Percentiles rank a stretch among this genome's conserved stretches.
Evolutionary conservation across 2,329 filamentous ascomycete genomes (phyloP).

Genomic region (Elsinoe necatrix): DNA sequence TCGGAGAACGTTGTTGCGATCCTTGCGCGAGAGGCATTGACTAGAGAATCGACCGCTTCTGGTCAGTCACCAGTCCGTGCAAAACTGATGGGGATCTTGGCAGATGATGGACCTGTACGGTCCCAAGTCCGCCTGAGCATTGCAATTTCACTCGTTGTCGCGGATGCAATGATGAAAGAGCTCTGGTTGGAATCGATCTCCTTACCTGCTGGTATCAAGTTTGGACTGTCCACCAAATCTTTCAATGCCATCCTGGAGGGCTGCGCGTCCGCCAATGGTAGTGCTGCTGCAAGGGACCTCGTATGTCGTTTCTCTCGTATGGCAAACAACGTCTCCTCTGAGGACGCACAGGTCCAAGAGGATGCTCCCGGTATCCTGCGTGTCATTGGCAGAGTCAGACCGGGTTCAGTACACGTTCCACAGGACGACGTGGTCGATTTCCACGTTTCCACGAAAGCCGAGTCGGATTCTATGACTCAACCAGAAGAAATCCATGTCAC

Average conservation of each 20-base stretch:
- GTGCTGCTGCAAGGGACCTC: slow-evolving; percentile 38
- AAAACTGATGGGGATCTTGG: not conserved
- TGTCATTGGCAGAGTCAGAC: not conserved
- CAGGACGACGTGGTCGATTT: not conserved
- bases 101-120: not conserved
- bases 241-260: slow-evolving; percentile 49
- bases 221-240: slow-evolving; percentile 25
- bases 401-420: not conserved
- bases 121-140: slow-evolving; percentile 3
- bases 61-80: not conserved
- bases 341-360: not conserved
- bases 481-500: not conserved
- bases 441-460: not conserved
- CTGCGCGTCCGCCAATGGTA: slow-evolving; percentile 44
- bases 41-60: not conserved
- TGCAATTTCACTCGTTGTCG: slow-evolving; percentile 23
- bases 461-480: not conserved
- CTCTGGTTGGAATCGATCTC: slow-evolving; percentile 23
- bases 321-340: not conserved
- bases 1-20: not conserved
- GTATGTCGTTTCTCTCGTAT: slow-evolving; percentile 42
- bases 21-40: slow-evolving; percentile 6
- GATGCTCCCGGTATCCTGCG: not conserved
- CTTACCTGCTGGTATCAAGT: slow-evolving; percentile 16
- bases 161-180: slow-evolving; percentile 21